These are phyloP conservation scores for Solanum hybrid DNA, from an alignment of 305 asterid species.

Conservation along the genomic window DNA sequence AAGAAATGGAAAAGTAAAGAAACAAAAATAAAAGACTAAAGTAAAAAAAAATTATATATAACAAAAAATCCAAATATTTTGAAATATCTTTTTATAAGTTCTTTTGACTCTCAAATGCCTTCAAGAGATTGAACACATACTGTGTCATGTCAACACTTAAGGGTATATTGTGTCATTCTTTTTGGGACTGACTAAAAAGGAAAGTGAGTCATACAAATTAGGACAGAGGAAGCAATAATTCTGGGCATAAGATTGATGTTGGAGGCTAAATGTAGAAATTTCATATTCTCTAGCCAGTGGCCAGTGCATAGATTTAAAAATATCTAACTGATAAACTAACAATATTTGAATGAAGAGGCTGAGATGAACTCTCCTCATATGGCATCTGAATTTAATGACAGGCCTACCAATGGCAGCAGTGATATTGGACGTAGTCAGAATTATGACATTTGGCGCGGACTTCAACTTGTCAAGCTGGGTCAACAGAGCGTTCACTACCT, in stretches of 20 bases:
- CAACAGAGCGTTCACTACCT: constrained; percentile 95
- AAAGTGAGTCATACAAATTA: background rate
- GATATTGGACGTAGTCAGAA: constrained; percentile 87
- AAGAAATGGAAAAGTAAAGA: background rate
- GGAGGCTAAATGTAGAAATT: background rate
- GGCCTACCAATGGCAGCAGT: constrained; percentile 91
- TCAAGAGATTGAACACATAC: background rate
- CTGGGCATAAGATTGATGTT: background rate
- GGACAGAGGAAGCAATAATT: background rate
- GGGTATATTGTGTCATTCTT: background rate
- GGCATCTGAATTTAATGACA: constrained; percentile 1
- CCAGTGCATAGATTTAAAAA: background rate
- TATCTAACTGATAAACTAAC: background rate
- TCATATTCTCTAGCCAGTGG: background rate
- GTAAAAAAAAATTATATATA: background rate
- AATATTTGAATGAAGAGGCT: background rate
- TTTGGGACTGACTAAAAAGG: no score
- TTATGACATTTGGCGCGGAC: constrained; percentile 79
- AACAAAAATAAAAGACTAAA: background rate
- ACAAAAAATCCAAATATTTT: background rate
- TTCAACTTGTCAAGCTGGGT: constrained; percentile 93
- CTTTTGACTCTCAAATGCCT: background rate
- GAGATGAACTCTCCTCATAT: background rate
- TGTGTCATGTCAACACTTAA: background rate
- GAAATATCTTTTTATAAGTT: background rate